These are phyloP conservation scores for Puccinia novopanici DNA, from an alignment of 1,284 basidiomycete genomes.

Conservation along the genomic window DNA sequence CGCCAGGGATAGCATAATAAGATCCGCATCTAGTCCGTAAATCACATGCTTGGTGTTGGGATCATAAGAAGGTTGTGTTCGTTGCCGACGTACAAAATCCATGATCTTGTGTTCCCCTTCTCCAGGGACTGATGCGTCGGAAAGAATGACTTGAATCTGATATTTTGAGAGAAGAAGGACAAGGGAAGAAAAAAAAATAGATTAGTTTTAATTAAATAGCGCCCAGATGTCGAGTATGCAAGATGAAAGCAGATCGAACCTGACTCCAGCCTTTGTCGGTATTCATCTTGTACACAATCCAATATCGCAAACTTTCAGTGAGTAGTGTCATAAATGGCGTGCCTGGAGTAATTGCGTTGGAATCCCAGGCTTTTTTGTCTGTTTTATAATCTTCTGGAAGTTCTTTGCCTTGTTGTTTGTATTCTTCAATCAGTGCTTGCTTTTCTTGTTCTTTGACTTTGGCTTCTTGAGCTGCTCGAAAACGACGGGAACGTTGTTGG, in stretches of 20 bases:
- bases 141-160: slow-evolving; percentile 91
- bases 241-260: slow-evolving; percentile 61
- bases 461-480: slow-evolving; percentile 91
- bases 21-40: slow-evolving; percentile 96
- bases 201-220: slow-evolving; percentile 54
- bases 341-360: slow-evolving; percentile 94
- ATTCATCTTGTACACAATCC: slow-evolving; percentile 94
- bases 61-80: slow-evolving; percentile 82
- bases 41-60: slow-evolving; percentile 96
- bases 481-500: slow-evolving; percentile 93
- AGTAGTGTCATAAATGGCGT: slow-evolving; percentile 98
- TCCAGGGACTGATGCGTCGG: slow-evolving; percentile 93
- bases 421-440: slow-evolving; percentile 76
- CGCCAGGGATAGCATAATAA: slow-evolving; percentile 97
- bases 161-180: slow-evolving; percentile 17
- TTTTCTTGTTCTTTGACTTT: slow-evolving; percentile 86
- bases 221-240: slow-evolving; percentile 53
- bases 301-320: slow-evolving; percentile 84
- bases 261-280: slow-evolving; percentile 93
- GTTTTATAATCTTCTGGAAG: slow-evolving; percentile 77
- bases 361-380: slow-evolving; percentile 88
- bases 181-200: slow-evolving; percentile 48
- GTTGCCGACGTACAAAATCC: slow-evolving; percentile 92
- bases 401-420: slow-evolving; percentile 90
- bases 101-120: slow-evolving; percentile 99